Base-by-base conservation (phyloP, 1,284 basidiomycete species). In the Erythrobasidium hasegawianum region DNA sequence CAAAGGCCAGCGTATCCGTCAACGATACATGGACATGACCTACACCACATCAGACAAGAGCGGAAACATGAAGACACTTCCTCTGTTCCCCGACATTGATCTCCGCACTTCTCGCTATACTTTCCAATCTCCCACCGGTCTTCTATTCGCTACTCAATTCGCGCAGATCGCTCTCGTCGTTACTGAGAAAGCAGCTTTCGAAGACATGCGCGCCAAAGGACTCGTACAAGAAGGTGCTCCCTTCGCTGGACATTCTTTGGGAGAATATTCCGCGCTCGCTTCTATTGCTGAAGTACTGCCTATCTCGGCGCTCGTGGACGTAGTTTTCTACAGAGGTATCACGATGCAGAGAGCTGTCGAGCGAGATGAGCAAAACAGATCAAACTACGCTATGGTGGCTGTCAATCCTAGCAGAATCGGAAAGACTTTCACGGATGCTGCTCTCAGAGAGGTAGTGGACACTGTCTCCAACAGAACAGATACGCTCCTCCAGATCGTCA, bases 311-410 rank as follows among this genome's bases (percentile, higher is more conserved):
- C 86, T 98, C 57, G 91, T 95, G 73, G 74, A 74, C 74, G 90
- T 98, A 75, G 95, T 98, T 49, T 97, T 98, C 84, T 97, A 97
- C 80, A 91, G 96, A 79, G 95, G 95, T 77, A 95, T 98, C 75
- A 98, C 95, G 57, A 98, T 98, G 95, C 94, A 97, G 77, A 90
- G 93, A 52, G 94, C 94, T 20, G 94, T 97, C 68, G 90, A 96
- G 78, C 90, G 95, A 54, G 95, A 97, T 75, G 82, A 87, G 1
- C 82, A 89, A 67, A 94, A 94, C 76, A 86, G 95, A 59, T 94
- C 90, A 38, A 92, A 95, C 78, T 98, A 97, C 75, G 94, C 92
- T 18, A 97, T 98, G 96, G 94, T 93, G 79, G 95, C 95, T 16
- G 89, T 97, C 75, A 97, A 97, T 79, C 96, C 96, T 1, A 88